phyloP scores from a whole-genome alignment of 2,329 filamentous ascomycete species.

The Ophiostoma tasmaniense region DNA sequence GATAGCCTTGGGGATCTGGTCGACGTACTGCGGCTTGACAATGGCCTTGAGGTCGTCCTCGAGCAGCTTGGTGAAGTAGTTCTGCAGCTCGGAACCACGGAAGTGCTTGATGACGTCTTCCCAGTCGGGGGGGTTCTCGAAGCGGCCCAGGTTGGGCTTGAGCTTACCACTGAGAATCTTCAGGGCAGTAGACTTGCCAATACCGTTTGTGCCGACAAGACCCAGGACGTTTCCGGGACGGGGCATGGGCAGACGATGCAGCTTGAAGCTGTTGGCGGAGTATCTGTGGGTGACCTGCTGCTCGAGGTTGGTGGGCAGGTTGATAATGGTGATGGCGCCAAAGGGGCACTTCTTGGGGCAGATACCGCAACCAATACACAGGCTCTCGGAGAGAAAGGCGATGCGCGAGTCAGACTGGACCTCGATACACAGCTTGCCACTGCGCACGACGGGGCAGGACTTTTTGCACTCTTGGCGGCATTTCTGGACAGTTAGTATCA shows the following conservation, averaged over 20 bases:
- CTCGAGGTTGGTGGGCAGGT: constrained; percentile 97
- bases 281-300: constrained; percentile 97
- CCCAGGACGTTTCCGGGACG: constrained; percentile 91
- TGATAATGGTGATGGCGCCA: constrained; percentile 99
- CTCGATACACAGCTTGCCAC: constrained; percentile 86
- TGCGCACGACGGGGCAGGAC: constrained; percentile 92
- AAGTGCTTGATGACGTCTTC: constrained; percentile 98
- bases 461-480: constrained; percentile 99
- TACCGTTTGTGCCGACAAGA: constrained; percentile 98
- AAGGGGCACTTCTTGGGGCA: constrained; percentile 99
- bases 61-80: constrained; percentile 97
- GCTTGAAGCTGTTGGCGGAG: constrained; percentile 99
- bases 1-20: constrained; percentile 92
- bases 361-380: constrained; percentile 98
- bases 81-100: constrained; percentile 92
- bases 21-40: constrained; percentile 98
- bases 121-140: constrained; percentile 97
- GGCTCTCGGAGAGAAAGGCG: constrained; percentile 89
- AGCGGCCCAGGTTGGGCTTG: constrained; percentile 93
- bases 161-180: constrained; percentile 98
- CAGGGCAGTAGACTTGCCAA: constrained; percentile 98
- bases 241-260: constrained; percentile 92
- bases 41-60: constrained; percentile 97
- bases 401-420: constrained; percentile 82
- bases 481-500: constrained; percentile 46